Percentiles rank a stretch among this genome's conserved stretches.
Conservation (phyloP, 2,329 filamentous ascomycete species). For the Penicillium occitanis region DNA sequence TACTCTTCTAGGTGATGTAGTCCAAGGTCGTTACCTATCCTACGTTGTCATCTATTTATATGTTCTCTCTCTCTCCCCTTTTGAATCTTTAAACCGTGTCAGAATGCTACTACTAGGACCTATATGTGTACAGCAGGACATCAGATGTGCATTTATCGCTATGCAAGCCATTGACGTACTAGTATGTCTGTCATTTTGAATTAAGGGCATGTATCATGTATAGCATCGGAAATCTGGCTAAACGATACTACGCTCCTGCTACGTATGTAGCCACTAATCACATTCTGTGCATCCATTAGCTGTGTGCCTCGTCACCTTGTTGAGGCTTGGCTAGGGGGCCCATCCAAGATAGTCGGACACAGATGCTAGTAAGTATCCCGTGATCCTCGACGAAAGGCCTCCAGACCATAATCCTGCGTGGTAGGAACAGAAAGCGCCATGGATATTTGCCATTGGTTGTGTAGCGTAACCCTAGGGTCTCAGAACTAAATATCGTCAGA, state of each 20-base stretch:
- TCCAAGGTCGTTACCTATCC: background rate
- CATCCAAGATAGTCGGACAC: background rate
- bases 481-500: background rate
- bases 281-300: background rate
- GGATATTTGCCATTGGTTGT: background rate
- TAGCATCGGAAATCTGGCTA: background rate
- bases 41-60: background rate
- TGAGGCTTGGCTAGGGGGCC: background rate
- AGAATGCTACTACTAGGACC: background rate
- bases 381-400: background rate
- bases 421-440: background rate
- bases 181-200: background rate
- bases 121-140: background rate
- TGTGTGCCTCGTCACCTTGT: background rate
- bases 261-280: background rate
- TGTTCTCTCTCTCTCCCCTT: background rate
- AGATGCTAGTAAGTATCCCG: background rate
- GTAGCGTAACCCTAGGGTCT: background rate
- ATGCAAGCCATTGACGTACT: background rate
- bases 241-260: background rate
- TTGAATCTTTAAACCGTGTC: background rate
- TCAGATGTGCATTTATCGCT: background rate
- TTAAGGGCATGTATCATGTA: background rate
- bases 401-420: background rate
- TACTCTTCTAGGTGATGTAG: background rate